Conservation (phyloP, 2,329 filamentous ascomycete genomes). For the Pyricularia grisea region DNA sequence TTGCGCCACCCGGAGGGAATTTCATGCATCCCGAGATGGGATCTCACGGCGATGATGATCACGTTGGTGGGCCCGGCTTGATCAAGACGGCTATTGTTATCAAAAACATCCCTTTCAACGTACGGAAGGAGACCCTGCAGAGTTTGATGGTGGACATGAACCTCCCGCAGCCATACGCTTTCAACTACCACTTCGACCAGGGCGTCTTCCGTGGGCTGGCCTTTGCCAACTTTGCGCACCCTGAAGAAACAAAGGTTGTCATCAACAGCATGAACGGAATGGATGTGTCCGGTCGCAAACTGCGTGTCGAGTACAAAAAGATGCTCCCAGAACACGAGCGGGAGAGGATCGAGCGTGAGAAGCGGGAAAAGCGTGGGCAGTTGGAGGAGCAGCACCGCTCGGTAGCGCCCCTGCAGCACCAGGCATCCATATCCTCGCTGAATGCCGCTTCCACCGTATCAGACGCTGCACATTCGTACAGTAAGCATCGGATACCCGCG, state of each 20-base stretch:
- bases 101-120: slow-evolving; percentile 98
- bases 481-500: neutral
- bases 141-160: slow-evolving; percentile 91
- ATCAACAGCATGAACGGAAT: slow-evolving; percentile 94
- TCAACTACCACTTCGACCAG: slow-evolving; percentile 99
- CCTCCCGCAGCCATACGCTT: slow-evolving; percentile 90
- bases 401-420: slow-evolving; percentile 58
- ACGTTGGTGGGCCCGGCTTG: slow-evolving; percentile 64
- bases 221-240: slow-evolving; percentile 96
- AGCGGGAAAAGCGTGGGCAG: slow-evolving; percentile 90
- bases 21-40: slow-evolving; percentile 27
- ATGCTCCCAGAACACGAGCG: slow-evolving; percentile 94
- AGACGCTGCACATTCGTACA: neutral
- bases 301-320: slow-evolving; percentile 98
- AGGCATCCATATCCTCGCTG: slow-evolving; percentile 78
- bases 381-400: slow-evolving; percentile 87
- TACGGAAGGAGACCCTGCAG: slow-evolving; percentile 92
- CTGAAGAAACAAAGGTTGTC: slow-evolving; percentile 85
- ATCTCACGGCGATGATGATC: slow-evolving; percentile 29
- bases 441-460: slow-evolving; percentile 1
- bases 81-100: slow-evolving; percentile 98
- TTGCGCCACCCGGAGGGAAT: slow-evolving; percentile 13
- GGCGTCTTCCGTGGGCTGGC: slow-evolving; percentile 92
- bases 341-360: slow-evolving; percentile 93
- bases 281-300: slow-evolving; percentile 86